phyloP scores from a whole-genome alignment of 257 asterid genomes.

The Lycium barbarum region DNA sequence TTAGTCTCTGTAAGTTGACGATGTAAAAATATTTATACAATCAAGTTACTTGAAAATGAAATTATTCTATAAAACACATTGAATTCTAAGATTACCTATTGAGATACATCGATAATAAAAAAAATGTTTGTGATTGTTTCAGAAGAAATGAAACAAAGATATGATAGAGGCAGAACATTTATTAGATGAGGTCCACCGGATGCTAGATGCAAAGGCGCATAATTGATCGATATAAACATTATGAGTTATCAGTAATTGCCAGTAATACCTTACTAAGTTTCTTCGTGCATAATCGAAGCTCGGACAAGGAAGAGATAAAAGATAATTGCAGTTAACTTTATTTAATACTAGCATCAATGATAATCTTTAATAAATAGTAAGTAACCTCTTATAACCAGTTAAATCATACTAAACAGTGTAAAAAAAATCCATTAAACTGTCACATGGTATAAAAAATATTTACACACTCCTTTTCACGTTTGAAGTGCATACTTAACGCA shows the following conservation, averaged over 20 bases:
- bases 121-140: not conserved
- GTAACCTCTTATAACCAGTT: too few species aligned
- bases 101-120: too few species aligned
- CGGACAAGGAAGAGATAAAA: not conserved
- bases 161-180: not conserved
- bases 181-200: too few species aligned
- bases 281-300: not conserved
- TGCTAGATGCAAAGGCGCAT: too few species aligned
- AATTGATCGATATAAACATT: too few species aligned
- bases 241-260: too few species aligned
- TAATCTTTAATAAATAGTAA: not conserved
- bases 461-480: not conserved
- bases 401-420: too few species aligned
- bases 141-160: conserved; percentile 1
- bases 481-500: not conserved
- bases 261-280: not conserved
- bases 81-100: not conserved
- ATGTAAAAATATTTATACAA: not conserved
- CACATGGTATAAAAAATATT: too few species aligned
- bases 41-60: not conserved
- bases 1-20: not conserved
- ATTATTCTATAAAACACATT: not conserved
- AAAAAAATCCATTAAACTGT: too few species aligned
- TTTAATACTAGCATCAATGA: not conserved
- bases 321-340: not conserved